Evolutionary conservation across 2,329 filamentous ascomycete species (phyloP), one percentile per base, ranked within the genome.

Genomic region (Pleoardoris graminearum): DNA sequence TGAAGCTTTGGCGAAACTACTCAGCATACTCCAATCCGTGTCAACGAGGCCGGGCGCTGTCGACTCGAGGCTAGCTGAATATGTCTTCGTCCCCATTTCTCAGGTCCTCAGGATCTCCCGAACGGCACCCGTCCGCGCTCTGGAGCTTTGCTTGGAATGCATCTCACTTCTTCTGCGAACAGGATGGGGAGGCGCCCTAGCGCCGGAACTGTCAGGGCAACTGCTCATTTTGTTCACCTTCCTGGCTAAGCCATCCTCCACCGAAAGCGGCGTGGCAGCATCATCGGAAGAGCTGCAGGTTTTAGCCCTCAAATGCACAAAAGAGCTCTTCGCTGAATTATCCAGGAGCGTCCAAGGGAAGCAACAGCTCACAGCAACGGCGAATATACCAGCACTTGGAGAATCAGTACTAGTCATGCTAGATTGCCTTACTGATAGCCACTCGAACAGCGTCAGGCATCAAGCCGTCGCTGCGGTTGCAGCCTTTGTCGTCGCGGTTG

Each of bases 51-150:
- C 75, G 30, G 65, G 73, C 57, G 62, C 69, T 1, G 69, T 97
- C 16, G 90, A 97, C 70, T 82, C 86, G 47, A 93, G 91, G 70
- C 77, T 97, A 16, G 91, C 92, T 12, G 92, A 97, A 76, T 99
- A 97, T 78, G 83, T 89, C 66, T 97, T 97, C 78, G 96, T 97
- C 57, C 94, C 94, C 0, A 78, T 99, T 0, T 91, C 90, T 0
- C 88, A 94, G 62, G 85, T 97, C 33, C 87, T 99, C 63, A 87
- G 90, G 53, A 82, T 86, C 57, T 87, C 90, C 60, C 84, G 88
- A 57, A 80, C 82, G 42, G 84, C 92, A 48, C 86, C 92, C 0
- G 82, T 89, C 41, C 82, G 82, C 30, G 78, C 90, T 35, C 76
- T 94, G 7, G 94, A 99, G 70, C 75, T 89, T 37, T 86, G 88